These are phyloP conservation scores for Dispira parvispora DNA, from an alignment of 192 early-diverging fungal species.

Conservation along the genomic window DNA sequence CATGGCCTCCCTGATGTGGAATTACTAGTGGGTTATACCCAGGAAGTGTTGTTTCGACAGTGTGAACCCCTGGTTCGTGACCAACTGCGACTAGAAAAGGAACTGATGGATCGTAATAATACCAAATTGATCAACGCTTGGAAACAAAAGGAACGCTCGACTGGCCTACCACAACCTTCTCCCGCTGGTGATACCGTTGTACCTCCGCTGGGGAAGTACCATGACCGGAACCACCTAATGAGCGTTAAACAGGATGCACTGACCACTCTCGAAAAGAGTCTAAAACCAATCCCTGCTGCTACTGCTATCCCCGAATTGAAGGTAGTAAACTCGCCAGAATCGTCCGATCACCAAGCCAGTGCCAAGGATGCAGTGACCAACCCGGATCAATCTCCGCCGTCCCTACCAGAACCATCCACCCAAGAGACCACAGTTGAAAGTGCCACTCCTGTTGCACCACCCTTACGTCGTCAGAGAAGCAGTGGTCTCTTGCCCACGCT, in stretches of 20 bases:
- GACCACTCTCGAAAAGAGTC: neutral
- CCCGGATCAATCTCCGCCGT: neutral
- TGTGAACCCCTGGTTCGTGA: neutral
- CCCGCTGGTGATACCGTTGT: neutral
- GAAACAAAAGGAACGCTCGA: neutral
- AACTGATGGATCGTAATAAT: neutral
- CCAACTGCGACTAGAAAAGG: neutral
- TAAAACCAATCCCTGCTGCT: neutral
- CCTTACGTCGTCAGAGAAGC: too few species aligned
- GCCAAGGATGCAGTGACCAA: neutral
- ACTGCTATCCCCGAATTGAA: neutral
- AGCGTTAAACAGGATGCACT: neutral
- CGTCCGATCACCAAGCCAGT: neutral
- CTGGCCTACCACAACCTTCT: neutral
- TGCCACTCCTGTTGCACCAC: neutral
- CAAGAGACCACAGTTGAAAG: neutral
- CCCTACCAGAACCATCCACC: neutral
- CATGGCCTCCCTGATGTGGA: neutral
- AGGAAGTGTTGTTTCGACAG: neutral
- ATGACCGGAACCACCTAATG: too few species aligned
- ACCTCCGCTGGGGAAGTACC: too few species aligned
- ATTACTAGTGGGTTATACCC: neutral
- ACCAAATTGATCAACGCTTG: neutral
- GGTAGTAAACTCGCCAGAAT: neutral
- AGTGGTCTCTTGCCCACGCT: too few species aligned